Conservation (phyloP, 78 protist species). For the Paulinella micropora region DNA sequence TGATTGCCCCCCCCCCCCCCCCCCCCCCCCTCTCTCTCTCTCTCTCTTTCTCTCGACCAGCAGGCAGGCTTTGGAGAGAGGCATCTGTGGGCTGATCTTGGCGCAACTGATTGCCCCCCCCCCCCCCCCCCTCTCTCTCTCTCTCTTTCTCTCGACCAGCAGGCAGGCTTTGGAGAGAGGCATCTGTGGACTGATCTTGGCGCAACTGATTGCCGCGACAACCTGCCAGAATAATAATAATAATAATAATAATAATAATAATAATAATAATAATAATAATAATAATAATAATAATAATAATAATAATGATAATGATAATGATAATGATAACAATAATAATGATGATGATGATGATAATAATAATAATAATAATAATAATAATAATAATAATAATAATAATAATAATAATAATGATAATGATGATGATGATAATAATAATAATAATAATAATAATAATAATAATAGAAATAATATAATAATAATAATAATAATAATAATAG, state of each 20-base stretch:
- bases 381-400: background rate
- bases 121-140: no score
- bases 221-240: background rate
- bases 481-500: background rate
- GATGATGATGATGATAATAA: background rate
- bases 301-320: background rate
- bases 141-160: no score
- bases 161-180: no score
- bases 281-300: background rate
- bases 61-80: no score
- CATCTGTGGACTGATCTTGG: no score
- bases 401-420: background rate
- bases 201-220: no score
- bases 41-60: no score
- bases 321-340: background rate
- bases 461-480: background rate
- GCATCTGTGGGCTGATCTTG: no score
- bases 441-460: background rate
- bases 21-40: no score
- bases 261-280: background rate
- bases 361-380: background rate
- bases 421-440: background rate
- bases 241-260: background rate
- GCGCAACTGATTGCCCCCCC: no score
- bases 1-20: no score